Conservation (phyloP, 768 basidiomycete species). For the Pholiota microspora region DNA sequence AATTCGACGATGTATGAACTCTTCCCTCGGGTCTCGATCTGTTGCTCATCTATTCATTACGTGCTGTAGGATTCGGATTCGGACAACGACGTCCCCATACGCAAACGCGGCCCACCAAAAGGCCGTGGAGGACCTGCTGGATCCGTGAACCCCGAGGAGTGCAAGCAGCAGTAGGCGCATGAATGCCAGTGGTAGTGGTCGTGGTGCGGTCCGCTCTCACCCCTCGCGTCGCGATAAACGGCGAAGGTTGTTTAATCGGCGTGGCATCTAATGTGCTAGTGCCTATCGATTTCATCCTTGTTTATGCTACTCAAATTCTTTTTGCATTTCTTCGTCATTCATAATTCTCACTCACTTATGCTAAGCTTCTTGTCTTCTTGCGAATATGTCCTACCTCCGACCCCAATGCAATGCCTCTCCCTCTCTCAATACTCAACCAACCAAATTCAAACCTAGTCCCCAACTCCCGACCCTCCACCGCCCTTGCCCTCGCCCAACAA, state of each 20-base stretch:
- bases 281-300: background rate
- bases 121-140: constrained; percentile 42
- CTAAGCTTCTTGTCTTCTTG: background rate
- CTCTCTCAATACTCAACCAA: background rate
- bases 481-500: too few species aligned
- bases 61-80: constrained; percentile 70
- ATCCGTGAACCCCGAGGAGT: constrained; percentile 78
- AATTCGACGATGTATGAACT: constrained; percentile 44
- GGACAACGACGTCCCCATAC: constrained; percentile 61
- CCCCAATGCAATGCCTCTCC: background rate
- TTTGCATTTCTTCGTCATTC: background rate
- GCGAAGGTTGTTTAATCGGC: background rate
- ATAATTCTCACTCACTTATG: background rate
- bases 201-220: background rate
- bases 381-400: too few species aligned
- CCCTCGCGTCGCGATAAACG: too few species aligned
- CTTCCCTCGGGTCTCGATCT: background rate
- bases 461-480: background rate
- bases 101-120: constrained; percentile 59
- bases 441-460: background rate
- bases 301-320: background rate
- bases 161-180: constrained; percentile 79
- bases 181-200: too few species aligned
- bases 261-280: background rate
- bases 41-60: background rate